A percentile compares a stretch with the other conserved stretches of the same genome.
Evolutionary conservation across 805 yeast species (phyloP).

Genomic region (Wickerhamiella domercqiae): DNA sequence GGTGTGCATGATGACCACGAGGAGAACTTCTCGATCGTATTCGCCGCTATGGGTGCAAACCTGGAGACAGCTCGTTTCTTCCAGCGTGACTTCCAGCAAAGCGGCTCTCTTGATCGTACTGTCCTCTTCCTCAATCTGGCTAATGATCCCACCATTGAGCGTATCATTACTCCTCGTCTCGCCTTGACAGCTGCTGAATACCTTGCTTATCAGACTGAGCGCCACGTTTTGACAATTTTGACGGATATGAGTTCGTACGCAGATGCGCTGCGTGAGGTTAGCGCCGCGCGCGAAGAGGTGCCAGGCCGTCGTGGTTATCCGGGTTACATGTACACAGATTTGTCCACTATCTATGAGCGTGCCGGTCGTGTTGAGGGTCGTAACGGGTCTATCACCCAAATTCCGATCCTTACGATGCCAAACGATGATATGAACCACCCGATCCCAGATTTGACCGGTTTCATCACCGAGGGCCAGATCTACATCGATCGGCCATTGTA

Average conservation of each 20-base stretch:
- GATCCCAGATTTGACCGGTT: constrained; percentile 98
- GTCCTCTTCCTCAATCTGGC: constrained; percentile 94
- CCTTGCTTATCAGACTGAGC: constrained; percentile 96
- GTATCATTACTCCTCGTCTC: constrained; percentile 97
- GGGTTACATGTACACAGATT: constrained; percentile 99
- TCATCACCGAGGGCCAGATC: constrained; percentile 98
- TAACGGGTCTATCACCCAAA: constrained; percentile 97
- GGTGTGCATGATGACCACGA: constrained; percentile 99
- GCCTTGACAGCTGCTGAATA: constrained; percentile 98
- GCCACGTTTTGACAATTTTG: constrained; percentile 93
- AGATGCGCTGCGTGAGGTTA: constrained; percentile 97
- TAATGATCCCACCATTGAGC: constrained; percentile 97
- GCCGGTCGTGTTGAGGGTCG: constrained; percentile 99
- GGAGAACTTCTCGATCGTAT: constrained; percentile 96
- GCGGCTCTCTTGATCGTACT: constrained; percentile 96
- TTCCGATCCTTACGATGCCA: constrained; percentile 98
- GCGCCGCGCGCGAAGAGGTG: constrained; percentile 99
- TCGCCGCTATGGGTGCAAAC: constrained; percentile 99
- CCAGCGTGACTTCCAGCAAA: constrained; percentile 98
- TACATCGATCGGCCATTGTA: constrained; percentile 90
- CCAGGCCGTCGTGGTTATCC: constrained; percentile 99
- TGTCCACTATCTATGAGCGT: constrained; percentile 96
- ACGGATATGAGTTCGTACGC: constrained; percentile 99
- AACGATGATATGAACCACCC: constrained; percentile 99
- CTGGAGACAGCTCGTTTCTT: constrained; percentile 96